Base-by-base conservation (phyloP, 2,329 filamentous ascomycete genomes). In the Trichoderma koningii region DNA sequence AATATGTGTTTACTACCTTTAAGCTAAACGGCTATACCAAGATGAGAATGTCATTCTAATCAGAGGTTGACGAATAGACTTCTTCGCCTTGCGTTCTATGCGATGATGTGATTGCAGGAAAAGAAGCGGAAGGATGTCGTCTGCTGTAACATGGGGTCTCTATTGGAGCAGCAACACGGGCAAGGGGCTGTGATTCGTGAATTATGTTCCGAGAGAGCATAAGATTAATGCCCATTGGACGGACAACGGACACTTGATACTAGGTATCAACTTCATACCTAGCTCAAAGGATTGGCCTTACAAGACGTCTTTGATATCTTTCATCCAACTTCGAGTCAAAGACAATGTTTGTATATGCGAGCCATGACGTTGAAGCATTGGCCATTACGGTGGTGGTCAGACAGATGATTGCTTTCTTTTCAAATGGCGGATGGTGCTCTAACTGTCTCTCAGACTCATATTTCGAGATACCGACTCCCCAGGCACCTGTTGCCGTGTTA, bases 51-150 rank as follows among this genome's bases (percentile, higher is more conserved):
- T 3, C 26, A 28, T 60, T n/a, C 19, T 19, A 14, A 50, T 21
- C 15, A 41, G 21, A n/a, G 9, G 15, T 34, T 19, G 17, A 42
- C 45, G 45, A 60, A 60, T 60, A 51, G 56, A 23, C 28, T 19
- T 7, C 30, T 42, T 51, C 6, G 9, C 17, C 26, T 6, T 19
- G 2, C 15, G 12, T 44, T 10, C 26, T 5, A 10, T 45, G n/a
- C 34, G n/a, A 34, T 45, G 34, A 3, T 61, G 23, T 61, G 47
- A 61, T 61, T 51, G 57, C 45, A 61, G 47, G 57, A 19, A 52
- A 51, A 60, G 34, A 44, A 23, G 28, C 15, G 48, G 15, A 15
- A 52, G 6, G 2, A 34, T 34, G 28, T 38, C 21, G 44, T 44
- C 21, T 30, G n/a, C 9, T 38, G 1, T 15, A 9, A 44, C 57